These are phyloP conservation scores for Paradendryphiella salina DNA, from an alignment of 2,329 filamentous ascomycete species.

Conservation along the genomic window DNA sequence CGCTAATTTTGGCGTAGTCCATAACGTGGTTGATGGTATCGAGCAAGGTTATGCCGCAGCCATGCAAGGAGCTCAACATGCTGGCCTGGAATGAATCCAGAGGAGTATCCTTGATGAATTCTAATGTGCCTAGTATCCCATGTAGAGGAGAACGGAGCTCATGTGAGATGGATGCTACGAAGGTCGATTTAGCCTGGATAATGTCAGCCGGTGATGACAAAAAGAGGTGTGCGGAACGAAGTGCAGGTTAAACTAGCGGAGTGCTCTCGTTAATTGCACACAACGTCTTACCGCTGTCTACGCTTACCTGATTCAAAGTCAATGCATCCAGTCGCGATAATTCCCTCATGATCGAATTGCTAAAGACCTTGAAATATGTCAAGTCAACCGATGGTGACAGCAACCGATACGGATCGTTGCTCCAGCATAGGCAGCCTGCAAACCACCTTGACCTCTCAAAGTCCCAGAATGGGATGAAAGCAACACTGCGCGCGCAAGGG, in stretches of 20 bases:
- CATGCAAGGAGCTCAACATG: slow-evolving; percentile 50
- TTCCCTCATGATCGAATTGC: slow-evolving; percentile 60
- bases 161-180: slow-evolving; percentile 58
- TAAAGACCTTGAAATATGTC: slow-evolving; percentile 43
- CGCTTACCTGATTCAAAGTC: slow-evolving; percentile 39
- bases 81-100: slow-evolving; percentile 49
- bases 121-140: slow-evolving; percentile 50
- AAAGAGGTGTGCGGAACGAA: neutral
- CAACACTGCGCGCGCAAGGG: slow-evolving; percentile 40
- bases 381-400: slow-evolving; percentile 39
- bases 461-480: slow-evolving; percentile 49
- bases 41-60: slow-evolving; percentile 56
- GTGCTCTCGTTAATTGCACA: neutral
- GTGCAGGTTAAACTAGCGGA: neutral
- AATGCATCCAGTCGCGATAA: slow-evolving; percentile 58
- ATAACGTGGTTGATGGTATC: slow-evolving; percentile 48
- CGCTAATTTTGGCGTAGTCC: slow-evolving; percentile 37
- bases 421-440: slow-evolving; percentile 45
- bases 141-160: slow-evolving; percentile 55
- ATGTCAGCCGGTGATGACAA: neutral
- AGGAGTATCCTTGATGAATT: slow-evolving; percentile 54
- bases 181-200: slow-evolving; percentile 53
- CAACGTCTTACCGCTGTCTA: neutral
- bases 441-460: slow-evolving; percentile 45
- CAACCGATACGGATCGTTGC: slow-evolving; percentile 33